phyloP scores from a whole-genome alignment of 306 rosid genomes.

The Dalbergia cultrata region DNA sequence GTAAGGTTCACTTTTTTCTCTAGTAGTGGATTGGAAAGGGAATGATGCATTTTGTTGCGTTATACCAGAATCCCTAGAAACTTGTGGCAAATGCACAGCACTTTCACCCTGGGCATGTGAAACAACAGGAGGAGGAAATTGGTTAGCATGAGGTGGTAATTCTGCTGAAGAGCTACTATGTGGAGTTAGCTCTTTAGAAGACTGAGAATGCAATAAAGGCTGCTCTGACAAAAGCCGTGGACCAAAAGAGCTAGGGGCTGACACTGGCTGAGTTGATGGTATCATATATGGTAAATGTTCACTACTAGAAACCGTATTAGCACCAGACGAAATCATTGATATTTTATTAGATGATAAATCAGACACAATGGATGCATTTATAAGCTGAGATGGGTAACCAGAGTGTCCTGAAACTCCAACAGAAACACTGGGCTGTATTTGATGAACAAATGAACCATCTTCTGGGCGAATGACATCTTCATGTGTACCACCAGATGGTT shows the following conservation, averaged over 20 bases:
- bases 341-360: constrained; percentile 54
- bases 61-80: constrained; percentile 50
- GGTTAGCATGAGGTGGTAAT: constrained; percentile 51
- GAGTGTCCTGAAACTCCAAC: constrained; percentile 55
- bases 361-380: constrained; percentile 48
- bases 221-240: constrained; percentile 54
- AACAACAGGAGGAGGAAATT: constrained; percentile 63
- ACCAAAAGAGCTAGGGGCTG: constrained; percentile 52
- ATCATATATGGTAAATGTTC: constrained; percentile 46
- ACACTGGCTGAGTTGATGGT: constrained; percentile 53
- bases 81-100: constrained; percentile 59
- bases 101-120: constrained; percentile 60
- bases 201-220: constrained; percentile 49
- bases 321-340: constrained; percentile 50
- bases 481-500: constrained; percentile 53
- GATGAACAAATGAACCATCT: constrained; percentile 51
- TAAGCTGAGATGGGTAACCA: constrained; percentile 47
- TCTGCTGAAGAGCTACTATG: constrained; percentile 51
- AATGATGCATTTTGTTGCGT: constrained; percentile 63
- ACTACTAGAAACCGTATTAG: constrained; percentile 53
- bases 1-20: constrained; percentile 59
- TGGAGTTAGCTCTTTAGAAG: constrained; percentile 53
- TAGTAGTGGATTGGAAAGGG: constrained; percentile 61
- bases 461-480: constrained; percentile 39
- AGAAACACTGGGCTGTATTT: constrained; percentile 48